Conservation (phyloP, 176 grass and related monocot species). For the Lolium rigidum region DNA sequence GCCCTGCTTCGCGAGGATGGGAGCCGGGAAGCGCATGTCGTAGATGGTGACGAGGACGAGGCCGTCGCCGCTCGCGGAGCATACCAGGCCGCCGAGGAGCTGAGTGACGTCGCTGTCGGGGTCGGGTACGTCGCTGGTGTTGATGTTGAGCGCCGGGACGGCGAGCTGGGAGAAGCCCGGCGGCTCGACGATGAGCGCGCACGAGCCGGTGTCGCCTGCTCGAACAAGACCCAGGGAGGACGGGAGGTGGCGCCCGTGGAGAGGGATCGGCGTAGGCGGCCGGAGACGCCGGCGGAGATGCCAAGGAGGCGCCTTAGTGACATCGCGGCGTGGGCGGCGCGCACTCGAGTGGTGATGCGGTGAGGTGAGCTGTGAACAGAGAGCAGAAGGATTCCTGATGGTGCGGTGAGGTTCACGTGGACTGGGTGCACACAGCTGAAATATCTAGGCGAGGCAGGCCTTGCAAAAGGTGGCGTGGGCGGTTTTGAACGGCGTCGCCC, state of each 20-base stretch:
- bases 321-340: not conserved
- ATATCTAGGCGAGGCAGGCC: not conserved
- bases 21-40: too few species aligned
- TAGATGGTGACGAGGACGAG: too few species aligned
- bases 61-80: not conserved
- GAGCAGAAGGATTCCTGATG: not conserved
- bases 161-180: not conserved
- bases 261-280: not conserved
- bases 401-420: not conserved
- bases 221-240: slow-evolving; percentile 3
- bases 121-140: not conserved
- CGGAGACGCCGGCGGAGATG: not conserved
- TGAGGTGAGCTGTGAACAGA: not conserved
- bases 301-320: not conserved
- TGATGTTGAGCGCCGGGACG: not conserved
- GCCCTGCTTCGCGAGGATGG: too few species aligned
- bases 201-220: not conserved
- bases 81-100: not conserved
- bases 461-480: not conserved
- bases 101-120: not conserved
- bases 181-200: not conserved
- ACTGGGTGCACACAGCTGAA: too few species aligned
- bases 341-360: not conserved
- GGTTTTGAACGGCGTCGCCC: not conserved
- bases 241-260: not conserved